Evolutionary conservation across 1,284 basidiomycete genomes (phyloP), one percentile per base, ranked within the genome.

Genomic region (Malassezia psittaci): DNA sequence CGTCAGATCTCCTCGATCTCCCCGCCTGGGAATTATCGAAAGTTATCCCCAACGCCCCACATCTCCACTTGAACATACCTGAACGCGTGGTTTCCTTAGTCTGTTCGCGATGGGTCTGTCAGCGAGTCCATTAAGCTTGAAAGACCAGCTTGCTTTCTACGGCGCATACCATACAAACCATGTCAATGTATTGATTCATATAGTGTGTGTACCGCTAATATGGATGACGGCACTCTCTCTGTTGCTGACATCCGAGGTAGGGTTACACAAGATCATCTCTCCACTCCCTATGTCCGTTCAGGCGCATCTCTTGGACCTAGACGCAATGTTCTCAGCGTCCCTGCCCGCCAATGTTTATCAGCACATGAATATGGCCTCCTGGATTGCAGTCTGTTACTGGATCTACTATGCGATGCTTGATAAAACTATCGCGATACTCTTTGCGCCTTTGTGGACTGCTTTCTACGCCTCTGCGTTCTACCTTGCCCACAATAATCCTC

Each of bases 141-240:
- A 45, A 32, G 59, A 64, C 47, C 67, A 69, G 53, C 59, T 69
- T 15, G 65, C 65, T 32, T 69, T 69, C 54, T 69, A 69, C 46
- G 67, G 67, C 39, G 66, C 67, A 10, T 69, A 69, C 58, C 67
- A 69, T 41, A 65, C 66, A 24, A 56, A 69, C 47, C 50, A 53
- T 0, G 61, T 68, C 58, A 69, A 69, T 40, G 67, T 69, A 9
- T 61, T 49, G 34, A 69, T 69, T 38, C 67, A 69, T 57, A 65
- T 69, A 19, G 32, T 68, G 24, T 65, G 67, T 34, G 67, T 69
- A 16, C 67, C 67, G 35, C 55, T 54, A 5, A 69, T 69, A 54
- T 66, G 61, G 41, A 65, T 64, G 63, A 64, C 49, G 10, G 9
- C 10, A 18, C 40, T 52, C 1, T n/a, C 48, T 5, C 34, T 49